A percentile compares a stretch with the other conserved stretches of the same genome.
These are phyloP conservation scores for Phytophthora gonapodyides DNA, from an alignment of 352 stramenopile species.

Conservation along the genomic window DNA sequence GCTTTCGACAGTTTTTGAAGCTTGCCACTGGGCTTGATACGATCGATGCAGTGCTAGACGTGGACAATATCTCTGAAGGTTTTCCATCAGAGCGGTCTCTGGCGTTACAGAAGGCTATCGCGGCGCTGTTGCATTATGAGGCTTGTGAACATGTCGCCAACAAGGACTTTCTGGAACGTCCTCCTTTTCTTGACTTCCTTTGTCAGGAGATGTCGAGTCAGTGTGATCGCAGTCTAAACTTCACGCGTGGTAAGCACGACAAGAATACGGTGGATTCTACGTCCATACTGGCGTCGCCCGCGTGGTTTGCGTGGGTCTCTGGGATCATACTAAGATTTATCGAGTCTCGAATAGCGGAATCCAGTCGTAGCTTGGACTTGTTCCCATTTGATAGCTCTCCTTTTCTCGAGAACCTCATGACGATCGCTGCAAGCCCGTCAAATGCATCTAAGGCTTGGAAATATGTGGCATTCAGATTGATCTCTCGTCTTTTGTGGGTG, in stretches of 20 bases:
- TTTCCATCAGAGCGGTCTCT: conserved; percentile 16
- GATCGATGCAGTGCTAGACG: conserved; percentile 24
- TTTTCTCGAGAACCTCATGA: conserved; percentile 38
- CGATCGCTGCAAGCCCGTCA: conserved; percentile 20
- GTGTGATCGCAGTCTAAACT: conserved; percentile 14
- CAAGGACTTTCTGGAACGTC: not conserved
- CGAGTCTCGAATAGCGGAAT: conserved; percentile 7
- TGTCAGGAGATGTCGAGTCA: conserved; percentile 33
- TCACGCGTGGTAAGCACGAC: conserved; percentile 1
- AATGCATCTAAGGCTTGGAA: conserved; percentile 31
- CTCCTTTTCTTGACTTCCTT: conserved; percentile 34
- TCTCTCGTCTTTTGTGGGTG: conserved; percentile 24
- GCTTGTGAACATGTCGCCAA: not conserved
- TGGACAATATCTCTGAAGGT: not conserved
- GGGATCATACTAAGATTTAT: conserved; percentile 25
- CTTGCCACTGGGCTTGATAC: conserved; percentile 32
- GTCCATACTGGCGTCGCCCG: conserved; percentile 8
- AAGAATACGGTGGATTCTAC: conserved; percentile 15
- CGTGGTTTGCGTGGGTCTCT: conserved; percentile 43
- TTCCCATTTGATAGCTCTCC: conserved; percentile 26
- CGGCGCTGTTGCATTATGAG: conserved; percentile 21
- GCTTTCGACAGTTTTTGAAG: conserved; percentile 34
- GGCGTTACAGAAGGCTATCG: conserved; percentile 19
- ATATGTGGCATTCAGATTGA: conserved; percentile 36
- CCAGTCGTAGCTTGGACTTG: not conserved